Percentiles rank a stretch among this genome's conserved stretches.
Evolutionary conservation across 2,329 filamentous ascomycete genomes (phyloP).

Genomic region (Diaporthe citrichinensis): DNA sequence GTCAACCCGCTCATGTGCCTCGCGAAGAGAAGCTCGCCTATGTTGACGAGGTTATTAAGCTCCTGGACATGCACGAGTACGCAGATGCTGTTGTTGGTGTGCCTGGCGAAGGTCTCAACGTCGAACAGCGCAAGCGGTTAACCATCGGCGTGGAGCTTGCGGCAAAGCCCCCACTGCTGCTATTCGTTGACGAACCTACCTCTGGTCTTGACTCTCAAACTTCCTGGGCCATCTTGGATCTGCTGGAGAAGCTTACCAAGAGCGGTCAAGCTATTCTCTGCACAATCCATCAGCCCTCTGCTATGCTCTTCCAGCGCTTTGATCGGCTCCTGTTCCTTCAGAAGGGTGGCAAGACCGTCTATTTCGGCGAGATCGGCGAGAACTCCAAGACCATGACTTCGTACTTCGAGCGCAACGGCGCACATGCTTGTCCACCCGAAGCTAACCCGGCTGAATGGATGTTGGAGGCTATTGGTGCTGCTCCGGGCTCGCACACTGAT

Average conservation of each 20-base stretch:
- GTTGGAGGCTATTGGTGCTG: slow-evolving; percentile 74
- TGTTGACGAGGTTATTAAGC: slow-evolving; percentile 76
- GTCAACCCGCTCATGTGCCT: slow-evolving; percentile 71
- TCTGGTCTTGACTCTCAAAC: slow-evolving; percentile 92
- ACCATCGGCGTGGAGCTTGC: slow-evolving; percentile 90
- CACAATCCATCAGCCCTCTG: slow-evolving; percentile 93
- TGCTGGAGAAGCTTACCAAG: slow-evolving; percentile 88
- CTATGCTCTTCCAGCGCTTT: slow-evolving; percentile 91
- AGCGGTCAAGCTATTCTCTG: slow-evolving; percentile 92
- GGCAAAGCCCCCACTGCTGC: slow-evolving; percentile 87
- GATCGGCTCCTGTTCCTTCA: slow-evolving; percentile 83
- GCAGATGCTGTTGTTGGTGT: slow-evolving; percentile 78
- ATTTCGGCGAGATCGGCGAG: slow-evolving; percentile 83
- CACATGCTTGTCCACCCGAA: slow-evolving; percentile 72
- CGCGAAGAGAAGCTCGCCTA: slow-evolving; percentile 75
- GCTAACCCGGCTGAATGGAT: slow-evolving; percentile 90
- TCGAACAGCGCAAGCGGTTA: slow-evolving; percentile 46
- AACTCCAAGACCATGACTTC: slow-evolving; percentile 76
- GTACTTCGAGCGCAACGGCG: slow-evolving; percentile 84
- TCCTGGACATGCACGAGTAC: slow-evolving; percentile 76
- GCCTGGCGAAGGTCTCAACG: slow-evolving; percentile 72
- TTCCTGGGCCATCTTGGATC: slow-evolving; percentile 88
- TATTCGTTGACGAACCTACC: slow-evolving; percentile 93
- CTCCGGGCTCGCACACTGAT: slow-evolving; percentile 74
- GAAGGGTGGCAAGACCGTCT: slow-evolving; percentile 80